Percentiles rank a stretch among this genome's conserved stretches.
phyloP scores from a whole-genome alignment of 2,329 filamentous ascomycete species.

The Bisporella sp. region DNA sequence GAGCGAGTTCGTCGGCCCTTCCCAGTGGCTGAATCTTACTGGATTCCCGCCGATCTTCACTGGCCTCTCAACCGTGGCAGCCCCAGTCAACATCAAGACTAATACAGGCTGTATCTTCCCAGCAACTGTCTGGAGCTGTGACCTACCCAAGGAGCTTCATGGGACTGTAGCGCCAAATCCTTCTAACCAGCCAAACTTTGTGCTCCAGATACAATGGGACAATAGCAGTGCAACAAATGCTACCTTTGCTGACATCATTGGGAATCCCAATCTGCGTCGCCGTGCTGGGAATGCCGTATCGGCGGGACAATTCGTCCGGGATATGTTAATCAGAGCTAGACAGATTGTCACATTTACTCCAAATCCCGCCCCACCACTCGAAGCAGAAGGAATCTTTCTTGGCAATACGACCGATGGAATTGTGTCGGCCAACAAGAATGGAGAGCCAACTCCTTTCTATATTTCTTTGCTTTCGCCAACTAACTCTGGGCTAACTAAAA shows the following conservation, averaged over 20 bases:
- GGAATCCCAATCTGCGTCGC: constrained; percentile 17
- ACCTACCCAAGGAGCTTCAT: constrained; percentile 72
- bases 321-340: constrained; percentile 22
- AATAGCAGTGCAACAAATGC: constrained; percentile 40
- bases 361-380: constrained; percentile 37
- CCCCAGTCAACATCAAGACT: constrained; percentile 58
- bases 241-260: constrained; percentile 34
- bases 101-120: constrained; percentile 65
- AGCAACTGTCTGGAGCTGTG: constrained; percentile 78
- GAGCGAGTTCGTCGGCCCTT: constrained; percentile 30
- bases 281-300: constrained; percentile 26
- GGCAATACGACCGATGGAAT: constrained; percentile 80
- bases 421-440: constrained; percentile 59
- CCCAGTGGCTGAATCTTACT: constrained; percentile 76
- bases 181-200: constrained; percentile 68
- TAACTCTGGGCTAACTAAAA: constrained; percentile 25
- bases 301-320: constrained; percentile 25
- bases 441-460: constrained; percentile 84
- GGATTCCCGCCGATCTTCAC: constrained; percentile 82
- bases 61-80: constrained; percentile 71
- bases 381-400: constrained; percentile 68
- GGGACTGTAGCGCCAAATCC: constrained; percentile 53
- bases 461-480: constrained; percentile 60
- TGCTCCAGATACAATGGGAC: constrained; percentile 72
- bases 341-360: constrained; percentile 34